Evolutionary conservation across 805 yeast genomes (phyloP).

Genomic region (Saccharomycopsis selenospora): DNA sequence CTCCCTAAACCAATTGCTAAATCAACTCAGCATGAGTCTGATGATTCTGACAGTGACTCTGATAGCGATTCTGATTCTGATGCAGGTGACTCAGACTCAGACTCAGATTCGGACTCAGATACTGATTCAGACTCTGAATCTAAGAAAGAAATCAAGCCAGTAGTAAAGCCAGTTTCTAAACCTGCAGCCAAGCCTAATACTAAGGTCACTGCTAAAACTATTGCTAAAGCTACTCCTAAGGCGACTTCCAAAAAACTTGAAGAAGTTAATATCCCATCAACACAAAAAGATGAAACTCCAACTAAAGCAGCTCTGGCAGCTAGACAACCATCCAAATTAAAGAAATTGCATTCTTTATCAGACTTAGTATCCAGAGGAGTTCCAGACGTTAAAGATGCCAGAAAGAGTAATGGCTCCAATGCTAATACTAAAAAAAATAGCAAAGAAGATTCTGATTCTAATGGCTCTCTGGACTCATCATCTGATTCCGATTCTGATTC

Average conservation of each 20-base stretch:
- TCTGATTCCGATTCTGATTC: conserved; percentile 26
- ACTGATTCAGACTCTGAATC: conserved; percentile 22
- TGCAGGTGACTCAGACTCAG: neutral
- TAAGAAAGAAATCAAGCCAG: conserved; percentile 10
- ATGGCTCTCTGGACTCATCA: conserved; percentile 20
- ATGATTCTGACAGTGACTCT: conserved; percentile 36
- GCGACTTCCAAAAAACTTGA: conserved; percentile 4
- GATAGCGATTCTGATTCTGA: conserved; percentile 28
- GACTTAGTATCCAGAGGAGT: conserved; percentile 59
- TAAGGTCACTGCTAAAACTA: conserved; percentile 5
- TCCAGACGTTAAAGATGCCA: conserved; percentile 52
- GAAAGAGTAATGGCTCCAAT: neutral
- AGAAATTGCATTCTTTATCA: conserved; percentile 41
- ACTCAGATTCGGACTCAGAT: conserved; percentile 25
- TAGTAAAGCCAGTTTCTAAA: conserved; percentile 25
- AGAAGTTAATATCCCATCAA: conserved; percentile 1
- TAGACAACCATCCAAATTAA: conserved; percentile 20
- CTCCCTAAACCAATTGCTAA: neutral
- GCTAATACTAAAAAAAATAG: conserved; percentile 1
- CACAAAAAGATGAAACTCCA: neutral
- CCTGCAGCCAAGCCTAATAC: conserved; percentile 3
- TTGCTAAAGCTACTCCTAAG: conserved; percentile 12
- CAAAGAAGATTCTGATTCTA: neutral
- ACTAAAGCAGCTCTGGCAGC: conserved; percentile 2
- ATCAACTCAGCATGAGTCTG: neutral